Evolutionary conservation across 306 rosid genomes (phyloP).

Genomic region (Psophocarpus tetragonolobus): DNA sequence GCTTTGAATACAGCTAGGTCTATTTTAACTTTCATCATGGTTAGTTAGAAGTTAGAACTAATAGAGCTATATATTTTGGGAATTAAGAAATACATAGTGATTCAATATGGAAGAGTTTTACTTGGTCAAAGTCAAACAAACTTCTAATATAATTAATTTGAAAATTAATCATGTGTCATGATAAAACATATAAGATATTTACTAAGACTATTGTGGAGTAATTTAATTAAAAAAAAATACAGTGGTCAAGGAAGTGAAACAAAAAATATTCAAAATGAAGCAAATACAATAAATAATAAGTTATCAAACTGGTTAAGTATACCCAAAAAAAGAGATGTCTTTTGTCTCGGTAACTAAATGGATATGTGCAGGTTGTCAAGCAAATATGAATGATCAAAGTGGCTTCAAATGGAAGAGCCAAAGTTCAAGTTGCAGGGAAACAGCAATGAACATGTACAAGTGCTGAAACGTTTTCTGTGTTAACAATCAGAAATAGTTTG

Average conservation of each 20-base stretch:
- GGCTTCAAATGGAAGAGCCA: slow-evolving; percentile 82
- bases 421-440: slow-evolving; percentile 74
- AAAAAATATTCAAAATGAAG: slow-evolving; percentile 19
- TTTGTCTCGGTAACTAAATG: slow-evolving; percentile 73
- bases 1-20: neutral
- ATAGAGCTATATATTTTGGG: neutral
- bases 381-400: slow-evolving; percentile 73
- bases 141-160: slow-evolving; percentile 4
- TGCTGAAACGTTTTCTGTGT: slow-evolving; percentile 69
- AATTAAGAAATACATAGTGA: neutral
- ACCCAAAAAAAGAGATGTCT: slow-evolving; percentile 48
- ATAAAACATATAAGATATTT: slow-evolving; percentile 26
- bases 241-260: slow-evolving; percentile 13
- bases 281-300: slow-evolving; percentile 4
- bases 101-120: slow-evolving; percentile 12
- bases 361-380: slow-evolving; percentile 85
- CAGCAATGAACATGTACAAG: slow-evolving; percentile 71
- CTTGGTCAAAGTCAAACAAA: slow-evolving; percentile 27
- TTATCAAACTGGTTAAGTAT: slow-evolving; percentile 22
- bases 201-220: slow-evolving; percentile 1
- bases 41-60: slow-evolving; percentile 1
- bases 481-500: slow-evolving; percentile 54
- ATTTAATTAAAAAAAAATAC: neutral
- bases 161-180: slow-evolving; percentile 1
- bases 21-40: neutral